Evolutionary conservation across 2,329 filamentous ascomycete genomes (phyloP), one percentile per base, ranked within the genome.

Genomic region (Aspergillus costaricaensis): DNA sequence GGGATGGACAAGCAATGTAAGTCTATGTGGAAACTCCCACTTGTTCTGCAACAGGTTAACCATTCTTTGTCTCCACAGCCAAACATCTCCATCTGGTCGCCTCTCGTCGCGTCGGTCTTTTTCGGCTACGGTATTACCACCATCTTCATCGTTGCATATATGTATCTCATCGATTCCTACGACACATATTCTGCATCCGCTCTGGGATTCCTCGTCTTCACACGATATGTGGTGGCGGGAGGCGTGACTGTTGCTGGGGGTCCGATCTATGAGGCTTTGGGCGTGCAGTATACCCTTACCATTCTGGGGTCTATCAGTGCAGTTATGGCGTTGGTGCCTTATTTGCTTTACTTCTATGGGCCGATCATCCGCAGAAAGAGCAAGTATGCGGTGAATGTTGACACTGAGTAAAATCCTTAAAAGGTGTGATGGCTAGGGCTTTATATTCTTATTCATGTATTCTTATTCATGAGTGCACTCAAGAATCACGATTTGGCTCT

Each of bases 161-260:
- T 83, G 74, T 87, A 87, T 67, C 81, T 87, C 55, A 86, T 86
- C 59, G 83, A 86, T 64, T 77, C 77, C 9, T 87, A 86, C 65
- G 81, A 82, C 44, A 76, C 76, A 7, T 84, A 83, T 62, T 79
- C 83, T 0, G 84, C 82, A 1, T 79, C 74, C 3, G 82, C 81
- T 0, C 70, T 84, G 30, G 78, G 79, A 0, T 73, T 79, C 48
- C 71, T 79, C 41, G 80, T 79, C 0, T 69, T 81, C 5, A 74
- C 74, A 2, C 73, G 81, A 2, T 81, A 81, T 57, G 66, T 72
- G 17, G 71, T 69, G 9, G 74, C 76, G 1, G 77, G 79, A 0
- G 78, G 72, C 0, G 76, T 80, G 72, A 70, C 72, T 0, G 67
- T 74, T 25, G 74, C 70, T 4, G 71, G 70, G 0, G 69, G 73